Conservation (phyloP, 495 filamentous ascomycete genomes). For the Xylaria bambusicola region DNA sequence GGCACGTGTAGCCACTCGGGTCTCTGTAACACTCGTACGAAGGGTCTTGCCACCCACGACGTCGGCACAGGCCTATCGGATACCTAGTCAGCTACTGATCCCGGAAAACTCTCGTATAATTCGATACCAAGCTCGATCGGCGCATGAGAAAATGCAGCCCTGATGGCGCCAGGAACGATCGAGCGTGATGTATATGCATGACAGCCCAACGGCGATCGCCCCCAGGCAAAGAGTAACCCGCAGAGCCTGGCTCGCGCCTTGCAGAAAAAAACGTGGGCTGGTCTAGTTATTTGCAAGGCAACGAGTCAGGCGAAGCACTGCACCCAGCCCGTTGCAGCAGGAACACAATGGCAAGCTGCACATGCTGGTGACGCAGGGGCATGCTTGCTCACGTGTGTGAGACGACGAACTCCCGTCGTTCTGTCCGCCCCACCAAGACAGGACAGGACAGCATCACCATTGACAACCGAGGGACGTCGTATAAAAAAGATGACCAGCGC, state of each 20-base stretch:
- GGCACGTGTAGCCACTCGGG: conserved; percentile 78
- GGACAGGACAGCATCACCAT: conserved; percentile 28
- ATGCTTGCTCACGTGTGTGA: conserved; percentile 32
- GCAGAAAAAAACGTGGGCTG: conserved; percentile 31
- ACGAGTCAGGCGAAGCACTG: conserved; percentile 15
- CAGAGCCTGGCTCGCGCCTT: conserved; percentile 24
- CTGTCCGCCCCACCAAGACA: conserved; percentile 30
- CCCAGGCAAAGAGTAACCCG: conserved; percentile 26
- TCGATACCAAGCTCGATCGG: conserved; percentile 34
- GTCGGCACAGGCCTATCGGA: conserved; percentile 85
- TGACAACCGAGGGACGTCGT: conserved; percentile 2
- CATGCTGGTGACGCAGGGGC: conserved; percentile 36
- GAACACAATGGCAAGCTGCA: conserved; percentile 22
- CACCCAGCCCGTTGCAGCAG: conserved; percentile 21
- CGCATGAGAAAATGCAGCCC: conserved; percentile 28
- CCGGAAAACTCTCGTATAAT: conserved; percentile 28
- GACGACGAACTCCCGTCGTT: conserved; percentile 35
- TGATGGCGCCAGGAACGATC: conserved; percentile 41
- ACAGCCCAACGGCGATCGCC: conserved; percentile 43
- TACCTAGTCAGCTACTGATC: conserved; percentile 48
- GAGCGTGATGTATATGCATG: conserved; percentile 47
- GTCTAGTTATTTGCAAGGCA: conserved; percentile 18
- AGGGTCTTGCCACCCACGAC: conserved; percentile 93
- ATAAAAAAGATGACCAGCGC: conserved; percentile 4
- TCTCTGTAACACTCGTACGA: conserved; percentile 79